These are phyloP conservation scores for Pichia sp. DNA, from an alignment of 1,139 yeast genomes.

Conservation along the genomic window DNA sequence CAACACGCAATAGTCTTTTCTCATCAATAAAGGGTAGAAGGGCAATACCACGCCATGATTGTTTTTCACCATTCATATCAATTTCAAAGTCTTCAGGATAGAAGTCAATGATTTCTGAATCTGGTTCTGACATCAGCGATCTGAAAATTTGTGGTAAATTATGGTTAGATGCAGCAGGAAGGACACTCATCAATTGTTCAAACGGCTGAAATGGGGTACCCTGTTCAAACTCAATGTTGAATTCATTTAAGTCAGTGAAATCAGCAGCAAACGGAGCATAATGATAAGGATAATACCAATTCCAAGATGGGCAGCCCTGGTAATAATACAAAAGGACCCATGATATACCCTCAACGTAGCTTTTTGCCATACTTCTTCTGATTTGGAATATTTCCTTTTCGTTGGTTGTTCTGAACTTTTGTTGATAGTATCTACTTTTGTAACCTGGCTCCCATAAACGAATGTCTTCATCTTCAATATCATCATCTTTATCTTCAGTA, in stretches of 20 bases:
- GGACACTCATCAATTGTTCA: constrained; percentile 95
- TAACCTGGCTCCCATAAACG: constrained; percentile 86
- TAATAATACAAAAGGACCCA: constrained; percentile 93
- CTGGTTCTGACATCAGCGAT: constrained; percentile 73
- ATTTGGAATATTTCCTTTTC: constrained; percentile 53
- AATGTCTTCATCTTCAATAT: constrained; percentile 42
- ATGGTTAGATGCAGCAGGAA: constrained; percentile 96
- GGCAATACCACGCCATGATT: constrained; percentile 95
- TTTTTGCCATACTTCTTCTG: constrained; percentile 58
- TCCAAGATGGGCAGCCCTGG: constrained; percentile 99
- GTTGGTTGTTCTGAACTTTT: constrained; percentile 60
- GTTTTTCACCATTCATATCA: constrained; percentile 93
- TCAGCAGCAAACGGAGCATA: constrained; percentile 98
- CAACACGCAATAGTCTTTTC: constrained; percentile 60
- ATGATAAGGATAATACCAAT: constrained; percentile 95
- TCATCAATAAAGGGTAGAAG: constrained; percentile 89
- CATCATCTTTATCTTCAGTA: constrained; percentile 33
- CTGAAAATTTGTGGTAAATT: constrained; percentile 81
- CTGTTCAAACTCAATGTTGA: constrained; percentile 56
- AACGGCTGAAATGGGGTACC: constrained; percentile 89
- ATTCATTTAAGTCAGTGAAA: constrained; percentile 52
- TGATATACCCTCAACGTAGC: constrained; percentile 88
- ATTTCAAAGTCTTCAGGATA: constrained; percentile 86
- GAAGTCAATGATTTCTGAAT: constrained; percentile 83
- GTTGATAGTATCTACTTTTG: constrained; percentile 70